Evolutionary conservation across 257 asterid species (phyloP), one percentile per base, ranked within the genome.

Genomic region (Orobanche coerulescens): DNA sequence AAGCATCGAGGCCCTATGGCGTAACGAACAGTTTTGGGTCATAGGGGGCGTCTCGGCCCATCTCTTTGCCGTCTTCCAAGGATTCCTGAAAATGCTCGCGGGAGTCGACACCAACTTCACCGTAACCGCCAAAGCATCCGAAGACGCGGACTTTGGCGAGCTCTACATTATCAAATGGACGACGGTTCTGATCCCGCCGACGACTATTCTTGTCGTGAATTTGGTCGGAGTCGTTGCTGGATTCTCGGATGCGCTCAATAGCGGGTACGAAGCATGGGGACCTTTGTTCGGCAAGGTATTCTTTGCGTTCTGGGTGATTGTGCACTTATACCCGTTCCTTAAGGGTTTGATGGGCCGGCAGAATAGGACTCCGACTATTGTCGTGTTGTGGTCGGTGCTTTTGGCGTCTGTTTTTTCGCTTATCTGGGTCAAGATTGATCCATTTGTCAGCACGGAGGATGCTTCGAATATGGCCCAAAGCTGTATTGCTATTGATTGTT

Each of bases 21-120:
- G 96, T 20, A 92, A 88, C 67, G 98, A 92, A 85, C 98, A 92
- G 81, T 92, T 92, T 36, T 92, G 98, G 98, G 98, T 92, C 2
- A 88, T 92, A 23, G 98, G 98, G 8, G 98, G 98, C 22, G 96
- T 91, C 23, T 91, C 98, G 13, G 98, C 98, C 2, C 96, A 92
- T 54, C 93, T 92, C 25, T 92, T 92, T 49, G 98, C 98, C 0
- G 97, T 92, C n/a, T 92, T 92, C 81, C 98, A 92, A 75, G 98
- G 98, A 14, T 73, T 92, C 79, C 78, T 92, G 50, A 92, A 92
- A 70, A 84, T 86, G 97, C 82, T 86, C 20, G 97, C 95, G 0
- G 98, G 98, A 0, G 31, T 92, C 0, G 98, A 92, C 74, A 92
- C 98, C 0, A 92, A 88, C 78, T 92, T 88, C 77, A 92, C 98